Evolutionary conservation across 257 asterid genomes (phyloP).

Genomic region (Pogostemon cablin): DNA sequence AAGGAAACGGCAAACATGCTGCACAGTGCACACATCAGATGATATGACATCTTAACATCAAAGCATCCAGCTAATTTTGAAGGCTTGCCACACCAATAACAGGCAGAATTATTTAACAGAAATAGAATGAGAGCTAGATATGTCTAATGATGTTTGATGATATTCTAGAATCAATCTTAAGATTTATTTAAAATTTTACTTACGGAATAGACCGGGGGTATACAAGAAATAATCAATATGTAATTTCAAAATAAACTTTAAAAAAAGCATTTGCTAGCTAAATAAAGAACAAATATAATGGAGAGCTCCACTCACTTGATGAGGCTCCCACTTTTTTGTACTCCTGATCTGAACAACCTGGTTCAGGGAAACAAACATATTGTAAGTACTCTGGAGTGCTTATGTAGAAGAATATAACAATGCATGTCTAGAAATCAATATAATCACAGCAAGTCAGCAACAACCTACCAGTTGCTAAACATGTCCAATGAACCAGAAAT

Average conservation of each 20-base stretch:
- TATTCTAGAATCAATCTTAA: constrained; percentile 8
- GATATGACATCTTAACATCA: not conserved
- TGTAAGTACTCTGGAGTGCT: constrained; percentile 3
- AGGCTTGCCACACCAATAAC: not conserved
- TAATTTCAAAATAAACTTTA: not conserved
- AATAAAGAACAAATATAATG: constrained; percentile 17
- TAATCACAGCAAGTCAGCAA: constrained; percentile 25
- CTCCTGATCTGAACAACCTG: constrained; percentile 56
- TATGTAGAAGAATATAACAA: not conserved
- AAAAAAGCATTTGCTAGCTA: constrained; percentile 7
- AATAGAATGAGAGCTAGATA: not conserved
- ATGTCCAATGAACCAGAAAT: constrained; percentile 53
- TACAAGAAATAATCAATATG: too few species aligned
- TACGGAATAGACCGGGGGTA: too few species aligned
- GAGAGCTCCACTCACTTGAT: constrained; percentile 43
- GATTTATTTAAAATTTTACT: not conserved
- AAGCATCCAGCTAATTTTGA: not conserved
- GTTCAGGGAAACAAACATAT: constrained; percentile 18
- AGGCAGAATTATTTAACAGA: constrained; percentile 13
- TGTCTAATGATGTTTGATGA: not conserved
- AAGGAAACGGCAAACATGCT: constrained; percentile 1
- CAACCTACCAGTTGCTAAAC: constrained; percentile 51
- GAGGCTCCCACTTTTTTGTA: constrained; percentile 49
- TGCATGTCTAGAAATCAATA: constrained; percentile 3
- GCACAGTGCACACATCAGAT: not conserved